Percentiles rank a stretch among this genome's conserved stretches.
These are phyloP conservation scores for Crithidia brevicula DNA, from an alignment of 208 protist genomes.

Conservation along the genomic window DNA sequence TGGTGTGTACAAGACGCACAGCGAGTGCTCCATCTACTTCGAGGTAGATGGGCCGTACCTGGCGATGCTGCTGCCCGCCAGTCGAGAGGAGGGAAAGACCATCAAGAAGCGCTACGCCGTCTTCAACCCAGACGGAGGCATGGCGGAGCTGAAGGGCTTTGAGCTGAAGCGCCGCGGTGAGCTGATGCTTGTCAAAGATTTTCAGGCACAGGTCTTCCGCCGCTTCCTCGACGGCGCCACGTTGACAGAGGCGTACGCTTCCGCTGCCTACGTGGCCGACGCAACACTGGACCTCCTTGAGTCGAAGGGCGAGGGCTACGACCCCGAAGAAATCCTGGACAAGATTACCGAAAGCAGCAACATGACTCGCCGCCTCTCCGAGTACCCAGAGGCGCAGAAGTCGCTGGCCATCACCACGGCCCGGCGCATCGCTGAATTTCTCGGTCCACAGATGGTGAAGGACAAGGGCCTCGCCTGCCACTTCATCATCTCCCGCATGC, in stretches of 20 bases:
- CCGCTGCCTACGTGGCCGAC: slow-evolving; percentile 96
- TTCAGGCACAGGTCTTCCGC: slow-evolving; percentile 97
- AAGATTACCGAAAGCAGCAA: slow-evolving; percentile 98
- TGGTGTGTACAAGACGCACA: slow-evolving; percentile 75
- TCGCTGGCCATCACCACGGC: slow-evolving; percentile 98
- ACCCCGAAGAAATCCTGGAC: slow-evolving; percentile 96
- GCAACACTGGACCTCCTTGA: slow-evolving; percentile 97
- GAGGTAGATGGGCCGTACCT: slow-evolving; percentile 99
- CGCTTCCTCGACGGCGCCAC: slow-evolving; percentile 97
- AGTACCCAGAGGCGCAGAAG: slow-evolving; percentile 98
- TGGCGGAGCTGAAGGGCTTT: slow-evolving; percentile 99
- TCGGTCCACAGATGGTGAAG: slow-evolving; percentile 98
- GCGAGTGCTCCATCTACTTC: slow-evolving; percentile 99
- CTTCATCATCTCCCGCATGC: slow-evolving; percentile 98
- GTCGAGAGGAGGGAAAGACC: slow-evolving; percentile 98
- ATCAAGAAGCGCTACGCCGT: slow-evolving; percentile 99
- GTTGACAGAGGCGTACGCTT: slow-evolving; percentile 96
- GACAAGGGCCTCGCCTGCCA: slow-evolving; percentile 97
- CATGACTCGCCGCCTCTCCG: slow-evolving; percentile 95
- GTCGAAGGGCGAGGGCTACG: slow-evolving; percentile 88
- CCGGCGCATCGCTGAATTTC: slow-evolving; percentile 97
- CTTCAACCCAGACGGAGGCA: slow-evolving; percentile 96
- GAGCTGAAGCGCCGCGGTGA: slow-evolving; percentile 99
- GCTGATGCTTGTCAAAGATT: slow-evolving; percentile 99
- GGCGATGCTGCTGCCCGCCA: slow-evolving; percentile 99